Conservation (phyloP, 306 rosid species). For the Quercus variabilis region DNA sequence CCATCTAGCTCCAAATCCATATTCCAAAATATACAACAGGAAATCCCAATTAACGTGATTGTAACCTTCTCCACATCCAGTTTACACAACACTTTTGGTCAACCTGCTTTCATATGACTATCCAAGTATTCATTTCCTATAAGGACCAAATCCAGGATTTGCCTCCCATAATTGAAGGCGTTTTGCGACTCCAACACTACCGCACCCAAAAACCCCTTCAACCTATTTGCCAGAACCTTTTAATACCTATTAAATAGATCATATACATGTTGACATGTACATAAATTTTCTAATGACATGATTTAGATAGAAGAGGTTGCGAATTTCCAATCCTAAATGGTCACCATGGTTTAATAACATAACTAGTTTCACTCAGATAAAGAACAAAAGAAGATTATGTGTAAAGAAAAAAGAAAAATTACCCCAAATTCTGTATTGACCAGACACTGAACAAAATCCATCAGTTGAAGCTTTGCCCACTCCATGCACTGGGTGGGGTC, state of each 20-base stretch:
- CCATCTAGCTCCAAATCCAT: no score
- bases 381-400: not conserved
- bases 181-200: no score
- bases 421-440: slow-evolving; percentile 86
- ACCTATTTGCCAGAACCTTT: no score
- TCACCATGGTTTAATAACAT: not conserved
- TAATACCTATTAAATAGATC: not conserved
- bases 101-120: no score
- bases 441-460: slow-evolving; percentile 81
- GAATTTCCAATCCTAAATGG: not conserved
- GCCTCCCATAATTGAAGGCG: no score
- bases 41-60: no score
- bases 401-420: slow-evolving; percentile 22
- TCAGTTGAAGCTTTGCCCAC: slow-evolving; percentile 91
- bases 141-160: no score
- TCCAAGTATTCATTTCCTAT: no score
- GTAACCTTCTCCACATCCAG: no score
- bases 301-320: not conserved
- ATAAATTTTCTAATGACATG: not conserved
- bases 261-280: not conserved
- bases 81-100: no score
- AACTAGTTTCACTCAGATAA: slow-evolving; percentile 1
- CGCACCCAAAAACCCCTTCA: no score
- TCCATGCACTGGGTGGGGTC: slow-evolving; percentile 49
- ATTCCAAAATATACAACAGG: no score